Evolutionary conservation across 768 basidiomycete genomes (phyloP), one percentile per base, ranked within the genome.

Genomic region (Mycena capillaripes): DNA sequence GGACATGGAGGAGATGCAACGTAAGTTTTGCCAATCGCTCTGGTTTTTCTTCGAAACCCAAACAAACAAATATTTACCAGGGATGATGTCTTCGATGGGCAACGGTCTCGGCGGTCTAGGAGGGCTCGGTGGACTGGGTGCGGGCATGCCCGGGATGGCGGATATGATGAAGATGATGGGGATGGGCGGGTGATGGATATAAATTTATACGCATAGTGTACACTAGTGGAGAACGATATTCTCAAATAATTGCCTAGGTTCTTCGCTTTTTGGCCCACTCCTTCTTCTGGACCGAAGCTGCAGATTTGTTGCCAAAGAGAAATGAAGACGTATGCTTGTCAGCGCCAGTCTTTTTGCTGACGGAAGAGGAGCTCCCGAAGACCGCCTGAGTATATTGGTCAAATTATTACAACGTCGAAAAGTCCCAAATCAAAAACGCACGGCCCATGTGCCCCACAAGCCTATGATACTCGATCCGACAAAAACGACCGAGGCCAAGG

Each of bases 1-100:
- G 62, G 96, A 97, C 78, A 94, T 97, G 93, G 94, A 95, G 70
- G 96, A 97, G 81, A 96, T 97, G 95, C 95, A 96, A 83, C 89
- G 95, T 93, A 82, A 74, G 89, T 82, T n/a, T 65, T 27, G 11
- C 30, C 4, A 27, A 32, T 27, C 14, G 36, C 40, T 42, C 21
- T 61, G 53, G 70, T 66, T 50, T 40, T 66, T 21, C 60, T 69
- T n/a, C 21, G 34, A 27, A 62, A 63, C 68, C 78, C 40, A 73
- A 56, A 32, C 38, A 10, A 10, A 38, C 38, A 55, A 70, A 48
- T 3, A 5, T 73, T 68, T n/a, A n/a, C n/a, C 76, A 95, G 94
- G 92, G 64, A 95, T 95, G 93, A 97, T 97, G 94, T 83, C 90
- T 61, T 92, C 93, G 67, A 95, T 96, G 93, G 95, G 94, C 27